Base-by-base conservation (phyloP, 192 early-diverging fungal genomes). In the Coemansia sp. region DNA sequence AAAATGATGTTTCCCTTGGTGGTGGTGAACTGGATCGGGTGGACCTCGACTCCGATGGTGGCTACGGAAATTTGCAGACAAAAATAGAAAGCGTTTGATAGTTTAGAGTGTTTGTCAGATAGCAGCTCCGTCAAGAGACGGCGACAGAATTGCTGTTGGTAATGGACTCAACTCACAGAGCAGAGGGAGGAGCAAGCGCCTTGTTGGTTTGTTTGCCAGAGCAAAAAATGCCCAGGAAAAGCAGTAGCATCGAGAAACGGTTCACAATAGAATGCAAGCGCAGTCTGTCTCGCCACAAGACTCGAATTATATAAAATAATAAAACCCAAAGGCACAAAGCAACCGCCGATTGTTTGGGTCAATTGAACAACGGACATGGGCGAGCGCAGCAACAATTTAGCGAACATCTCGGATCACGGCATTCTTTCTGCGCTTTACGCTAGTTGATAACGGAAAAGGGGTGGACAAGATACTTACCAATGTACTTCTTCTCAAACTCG, bases 401-500 rank as follows among this genome's bases (percentile, higher is more conserved):
- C 9, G 19, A 54, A 55, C 28, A 53, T 33, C 45, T 13, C 66
- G n/a, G 59, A 29, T 44, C 45, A 48, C 19, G 14, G 45, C n/a
- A n/a, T n/a, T n/a, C n/a, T n/a, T n/a, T n/a, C n/a, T n/a, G n/a
- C n/a, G 11, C 14, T 48, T 48, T 9, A 20, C 20, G 45, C 5
- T 36, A 36, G 34, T 11, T 36, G 4, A 36, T 9, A 33, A 53
- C 14, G 15, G 27, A 33, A 23, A 22, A 40, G n/a, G n/a, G n/a
- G n/a, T n/a, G n/a, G n/a, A n/a, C n/a, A n/a, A n/a, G n/a, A n/a
- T n/a, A 31, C 78, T 62, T 80, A 80, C 78, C 78, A 72, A 99
- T 88, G 83, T 99, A 99, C 84, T 96, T 97, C 94, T 99, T 99
- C 82, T 99, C 97, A 68, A 98, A 99, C 87, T 99, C 97, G 72